phyloP scores from a whole-genome alignment of 2,329 filamentous ascomycete species.

The Aspergillus jensenii region DNA sequence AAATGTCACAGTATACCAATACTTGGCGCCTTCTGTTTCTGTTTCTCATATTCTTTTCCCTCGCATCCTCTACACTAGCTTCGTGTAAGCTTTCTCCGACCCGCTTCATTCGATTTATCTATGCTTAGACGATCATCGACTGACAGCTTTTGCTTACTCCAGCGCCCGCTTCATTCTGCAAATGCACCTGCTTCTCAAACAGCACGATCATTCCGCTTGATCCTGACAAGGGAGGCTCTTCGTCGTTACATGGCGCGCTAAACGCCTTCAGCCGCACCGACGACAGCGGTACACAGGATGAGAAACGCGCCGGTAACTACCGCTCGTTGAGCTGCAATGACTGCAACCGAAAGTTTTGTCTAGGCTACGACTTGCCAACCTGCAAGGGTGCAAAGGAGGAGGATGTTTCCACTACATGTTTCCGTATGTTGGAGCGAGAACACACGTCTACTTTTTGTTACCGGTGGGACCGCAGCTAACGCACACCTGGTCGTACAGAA shows the following conservation, averaged over 20 bases:
- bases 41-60: slow-evolving; percentile 25
- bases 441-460: background rate
- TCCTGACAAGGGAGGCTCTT: slow-evolving; percentile 31
- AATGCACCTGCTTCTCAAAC: slow-evolving; percentile 69
- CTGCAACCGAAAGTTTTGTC: slow-evolving; percentile 67
- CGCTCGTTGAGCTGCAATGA: slow-evolving; percentile 59
- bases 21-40: slow-evolving; percentile 24
- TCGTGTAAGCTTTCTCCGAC: slow-evolving; percentile 15
- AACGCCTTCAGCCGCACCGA: slow-evolving; percentile 22
- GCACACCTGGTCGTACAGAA: slow-evolving; percentile 41
- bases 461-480: background rate
- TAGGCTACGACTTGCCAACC: slow-evolving; percentile 61
- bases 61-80: slow-evolving; percentile 31
- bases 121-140: background rate
- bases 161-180: slow-evolving; percentile 64
- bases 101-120: background rate
- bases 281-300: slow-evolving; percentile 14
- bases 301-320: slow-evolving; percentile 36
- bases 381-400: slow-evolving; percentile 63
- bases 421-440: slow-evolving; percentile 48
- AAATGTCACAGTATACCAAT: slow-evolving; percentile 21
- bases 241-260: slow-evolving; percentile 22
- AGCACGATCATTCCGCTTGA: slow-evolving; percentile 67
- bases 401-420: slow-evolving; percentile 66
- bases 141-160: background rate